Conservation (phyloP, 2,329 filamentous ascomycete species). For the Onygenales sp. region DNA sequence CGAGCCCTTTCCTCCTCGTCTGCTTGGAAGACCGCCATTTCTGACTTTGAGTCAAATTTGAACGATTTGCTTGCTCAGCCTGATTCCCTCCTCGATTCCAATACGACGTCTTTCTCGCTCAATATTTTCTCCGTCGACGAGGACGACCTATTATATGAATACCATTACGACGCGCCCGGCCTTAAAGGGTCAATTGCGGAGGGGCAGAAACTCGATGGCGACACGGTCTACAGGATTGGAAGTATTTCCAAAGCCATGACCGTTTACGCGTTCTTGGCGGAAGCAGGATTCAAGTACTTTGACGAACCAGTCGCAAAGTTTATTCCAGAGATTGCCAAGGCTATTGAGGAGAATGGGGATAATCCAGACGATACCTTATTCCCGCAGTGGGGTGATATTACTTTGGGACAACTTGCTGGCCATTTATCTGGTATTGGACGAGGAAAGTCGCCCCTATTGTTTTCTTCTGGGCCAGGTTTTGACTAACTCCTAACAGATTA, state of each 20-base stretch:
- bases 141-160: constrained; percentile 7
- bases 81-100: background rate
- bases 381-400: constrained; percentile 8
- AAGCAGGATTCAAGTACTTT: constrained; percentile 32
- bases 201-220: constrained; percentile 14
- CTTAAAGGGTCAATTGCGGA: constrained; percentile 13
- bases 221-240: constrained; percentile 32
- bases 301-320: constrained; percentile 34
- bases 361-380: background rate
- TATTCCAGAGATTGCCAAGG: constrained; percentile 30
- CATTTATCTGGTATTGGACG: constrained; percentile 7
- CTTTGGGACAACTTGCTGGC: constrained; percentile 7
- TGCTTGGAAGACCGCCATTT: background rate
- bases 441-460: background rate
- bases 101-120: constrained; percentile 12
- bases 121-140: constrained; percentile 9
- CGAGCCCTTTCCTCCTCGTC: background rate
- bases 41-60: background rate
- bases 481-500: background rate
- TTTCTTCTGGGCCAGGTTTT: background rate
- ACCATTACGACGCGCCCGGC: constrained; percentile 2
- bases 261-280: constrained; percentile 33
- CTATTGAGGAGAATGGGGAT: background rate
- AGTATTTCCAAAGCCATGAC: constrained; percentile 40
- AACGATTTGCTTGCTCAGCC: background rate